Conservation (phyloP, 2,329 filamentous ascomycete genomes). For the Sclerotinia subarctica region DNA sequence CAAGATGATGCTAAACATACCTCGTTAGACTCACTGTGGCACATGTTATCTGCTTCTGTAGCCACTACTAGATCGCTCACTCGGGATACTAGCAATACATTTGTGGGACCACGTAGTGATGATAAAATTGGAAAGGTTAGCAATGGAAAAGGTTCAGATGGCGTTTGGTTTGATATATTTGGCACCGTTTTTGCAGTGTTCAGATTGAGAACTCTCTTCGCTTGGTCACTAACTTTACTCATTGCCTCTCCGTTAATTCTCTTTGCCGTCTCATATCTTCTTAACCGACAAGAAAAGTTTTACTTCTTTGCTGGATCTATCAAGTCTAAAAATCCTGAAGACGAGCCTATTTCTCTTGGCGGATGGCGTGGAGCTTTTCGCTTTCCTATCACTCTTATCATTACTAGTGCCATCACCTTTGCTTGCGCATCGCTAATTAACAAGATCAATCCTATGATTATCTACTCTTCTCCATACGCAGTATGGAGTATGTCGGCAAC, state of each 20-base stretch:
- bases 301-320: conserved; percentile 74
- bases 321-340: conserved; percentile 56
- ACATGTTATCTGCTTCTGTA: conserved; percentile 86
- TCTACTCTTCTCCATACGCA: conserved; percentile 85
- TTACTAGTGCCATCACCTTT: conserved; percentile 66
- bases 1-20: conserved; percentile 83
- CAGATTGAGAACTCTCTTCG: conserved; percentile 78
- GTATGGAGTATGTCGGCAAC: conserved; percentile 87
- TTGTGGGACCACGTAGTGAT: conserved; percentile 57
- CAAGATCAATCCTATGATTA: conserved; percentile 83
- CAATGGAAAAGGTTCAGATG: conserved; percentile 63
- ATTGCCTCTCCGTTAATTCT: conserved; percentile 75
- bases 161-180: conserved; percentile 93
- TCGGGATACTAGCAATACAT: conserved; percentile 62
- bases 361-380: conserved; percentile 82
- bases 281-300: conserved; percentile 74
- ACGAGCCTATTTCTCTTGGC: conserved; percentile 61
- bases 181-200: conserved; percentile 77
- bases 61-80: conserved; percentile 71
- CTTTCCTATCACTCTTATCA: conserved; percentile 70
- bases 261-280: conserved; percentile 62
- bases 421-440: conserved; percentile 71
- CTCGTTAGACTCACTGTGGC: conserved; percentile 71
- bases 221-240: conserved; percentile 78
- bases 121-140: conserved; percentile 58